phyloP scores from a whole-genome alignment of 225 moss, liverwort and hornwort genomes.

The Polytrichum formosum region DNA sequence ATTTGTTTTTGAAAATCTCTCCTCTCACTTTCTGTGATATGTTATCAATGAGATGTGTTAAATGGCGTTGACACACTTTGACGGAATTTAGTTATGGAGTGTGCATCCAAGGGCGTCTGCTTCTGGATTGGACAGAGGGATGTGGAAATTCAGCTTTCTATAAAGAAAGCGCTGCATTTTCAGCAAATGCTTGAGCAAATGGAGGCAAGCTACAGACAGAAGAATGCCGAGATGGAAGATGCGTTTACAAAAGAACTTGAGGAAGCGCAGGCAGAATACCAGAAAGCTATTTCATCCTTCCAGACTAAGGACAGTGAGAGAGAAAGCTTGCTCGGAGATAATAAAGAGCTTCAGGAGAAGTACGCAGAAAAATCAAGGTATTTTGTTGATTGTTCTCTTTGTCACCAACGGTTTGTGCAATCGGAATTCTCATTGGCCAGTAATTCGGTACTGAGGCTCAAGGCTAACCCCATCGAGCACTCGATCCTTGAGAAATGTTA shows the following conservation, averaged over 20 bases:
- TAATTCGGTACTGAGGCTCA: no score
- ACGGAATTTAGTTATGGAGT: conserved; percentile 75
- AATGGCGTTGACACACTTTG: conserved; percentile 26
- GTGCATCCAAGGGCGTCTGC: conserved; percentile 84
- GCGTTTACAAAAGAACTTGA: conserved; percentile 76
- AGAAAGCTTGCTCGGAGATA: conserved; percentile 71
- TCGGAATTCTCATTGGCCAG: not conserved
- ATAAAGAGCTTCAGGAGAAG: conserved; percentile 88
- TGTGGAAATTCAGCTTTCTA: conserved; percentile 84
- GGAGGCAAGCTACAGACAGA: conserved; percentile 74
- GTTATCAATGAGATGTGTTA: no score
- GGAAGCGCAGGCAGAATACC: conserved; percentile 80
- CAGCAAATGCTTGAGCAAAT: conserved; percentile 88
- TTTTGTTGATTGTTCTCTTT: not conserved
- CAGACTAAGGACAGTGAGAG: conserved; percentile 75
- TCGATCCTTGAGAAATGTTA: no score
- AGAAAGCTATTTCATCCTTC: conserved; percentile 83
- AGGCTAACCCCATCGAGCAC: no score
- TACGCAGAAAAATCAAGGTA: conserved; percentile 95
- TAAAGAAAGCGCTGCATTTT: conserved; percentile 82
- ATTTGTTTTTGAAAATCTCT: no score
- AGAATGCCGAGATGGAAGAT: conserved; percentile 77
- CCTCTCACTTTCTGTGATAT: no score
- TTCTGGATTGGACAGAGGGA: conserved; percentile 99
- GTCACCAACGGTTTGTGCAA: not conserved